Evolutionary conservation across 345 rosid species (phyloP), one percentile per base, ranked within the genome.

Genomic region (Brassica incana): DNA sequence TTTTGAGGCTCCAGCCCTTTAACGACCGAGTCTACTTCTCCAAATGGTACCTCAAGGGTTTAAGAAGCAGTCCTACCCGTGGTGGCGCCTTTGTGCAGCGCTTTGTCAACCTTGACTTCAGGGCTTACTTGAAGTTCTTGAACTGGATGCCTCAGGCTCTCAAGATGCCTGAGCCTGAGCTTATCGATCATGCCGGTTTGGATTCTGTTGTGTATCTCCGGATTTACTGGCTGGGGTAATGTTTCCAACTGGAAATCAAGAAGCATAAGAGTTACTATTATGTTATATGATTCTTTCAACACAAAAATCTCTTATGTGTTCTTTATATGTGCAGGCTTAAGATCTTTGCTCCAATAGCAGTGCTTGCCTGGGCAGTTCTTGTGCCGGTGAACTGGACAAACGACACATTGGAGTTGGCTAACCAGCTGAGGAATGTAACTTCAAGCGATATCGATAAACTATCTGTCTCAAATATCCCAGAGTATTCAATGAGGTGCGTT

Each of bases 21-120:
- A 95, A 95, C 11, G 99, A 95, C 36, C 84, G 99, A 81, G 97
- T 95, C 20, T 95, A 95, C 83, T 95, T 95, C 74, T 90, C 99
- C 0, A 95, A 95, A 86, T 95, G 99, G 99, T 95, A 95, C 64
- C 92, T 95, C 38, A 93, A 88, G 82, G 91, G 98, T 56, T 72
- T 90, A 80, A 84, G 99, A 62, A 87, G 77, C 81, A 89, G 94
- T 65, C 97, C 99, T 30, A 30, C 90, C 0, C 87, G 69, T 48
- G 79, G 85, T 4, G 93, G 96, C 27, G 85, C 94, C 7, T 85
- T 86, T 67, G 88, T 83, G 10, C 78, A 82, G 27, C 87, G 88
- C 48, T 88, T 93, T 86, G 95, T 95, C 77, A 95, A 93, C 72
- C 71, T 95, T 77, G 96, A 95, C 81, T 91, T 79, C 35, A 80